phyloP scores from a whole-genome alignment of 345 rosid species.

The Pugionium cornutum region DNA sequence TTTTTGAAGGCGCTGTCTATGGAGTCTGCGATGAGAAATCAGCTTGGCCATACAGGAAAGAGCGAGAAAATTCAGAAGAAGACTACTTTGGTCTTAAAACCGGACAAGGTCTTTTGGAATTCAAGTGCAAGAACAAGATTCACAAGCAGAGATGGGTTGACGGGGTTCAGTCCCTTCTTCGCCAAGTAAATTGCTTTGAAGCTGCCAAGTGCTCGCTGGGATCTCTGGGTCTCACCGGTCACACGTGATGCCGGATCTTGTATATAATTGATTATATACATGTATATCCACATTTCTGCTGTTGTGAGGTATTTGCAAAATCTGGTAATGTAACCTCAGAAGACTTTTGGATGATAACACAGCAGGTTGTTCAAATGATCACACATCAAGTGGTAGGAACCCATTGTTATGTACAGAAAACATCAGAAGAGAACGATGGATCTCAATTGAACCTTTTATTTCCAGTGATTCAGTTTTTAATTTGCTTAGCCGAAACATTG shows the following conservation, averaged over 20 bases:
- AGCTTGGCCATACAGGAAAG: conserved; percentile 89
- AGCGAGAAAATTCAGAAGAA: conserved; percentile 73
- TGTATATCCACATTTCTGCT: conserved; percentile 37
- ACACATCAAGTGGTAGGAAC: conserved; percentile 20
- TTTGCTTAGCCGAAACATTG: conserved; percentile 7
- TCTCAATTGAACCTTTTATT: conserved; percentile 14
- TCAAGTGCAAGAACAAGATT: conserved; percentile 77
- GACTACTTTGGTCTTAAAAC: conserved; percentile 87
- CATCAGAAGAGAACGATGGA: conserved; percentile 13
- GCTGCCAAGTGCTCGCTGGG: conserved; percentile 55
- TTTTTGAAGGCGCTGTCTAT: conserved; percentile 63
- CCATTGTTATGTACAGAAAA: conserved; percentile 32
- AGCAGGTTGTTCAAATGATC: conserved; percentile 26
- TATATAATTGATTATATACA: conserved; percentile 22
- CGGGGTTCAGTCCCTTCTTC: conserved; percentile 70
- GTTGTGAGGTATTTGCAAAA: conserved; percentile 30
- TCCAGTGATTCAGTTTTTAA: conserved; percentile 22
- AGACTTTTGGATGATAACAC: conserved; percentile 31
- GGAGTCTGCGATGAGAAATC: conserved; percentile 77
- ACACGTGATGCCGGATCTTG: conserved; percentile 36
- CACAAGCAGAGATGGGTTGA: conserved; percentile 94
- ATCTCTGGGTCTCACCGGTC: conserved; percentile 49
- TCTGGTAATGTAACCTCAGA: conserved; percentile 36
- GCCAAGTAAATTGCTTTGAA: conserved; percentile 54
- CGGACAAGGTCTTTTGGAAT: conserved; percentile 88